Evolutionary conservation across 495 filamentous ascomycete genomes (phyloP), one percentile per base, ranked within the genome.

Genomic region (Neurospora sublineolata): DNA sequence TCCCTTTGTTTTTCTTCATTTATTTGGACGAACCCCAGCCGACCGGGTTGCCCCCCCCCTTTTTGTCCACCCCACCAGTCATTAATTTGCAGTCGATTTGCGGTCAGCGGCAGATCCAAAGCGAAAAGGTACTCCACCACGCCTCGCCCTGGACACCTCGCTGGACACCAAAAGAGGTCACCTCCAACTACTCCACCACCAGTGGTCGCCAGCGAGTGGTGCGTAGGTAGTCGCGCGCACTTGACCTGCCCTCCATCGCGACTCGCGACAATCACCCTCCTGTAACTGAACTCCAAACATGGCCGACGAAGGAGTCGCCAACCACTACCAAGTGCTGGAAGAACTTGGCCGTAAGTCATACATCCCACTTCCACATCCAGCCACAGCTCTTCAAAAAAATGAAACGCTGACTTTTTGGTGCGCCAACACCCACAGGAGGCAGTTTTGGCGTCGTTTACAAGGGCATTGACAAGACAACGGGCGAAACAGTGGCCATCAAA

Each of bases 361-460:
- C 67, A 16, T 73, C 27, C 67, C 68, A 70, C 68, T 70, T 7
- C 14, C 58, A 42, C 11, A 44, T 42, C 18, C 41, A 71, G 20
- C 38, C n/a, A 41, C 27, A 27, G 1, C 27, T 27, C 27, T n/a
- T n/a, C n/a, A n/a, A n/a, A n/a, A 27, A 71, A 75, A 75, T 80
- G 75, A 60, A 30, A 70, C 23, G 44, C 52, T 71, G 52, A 73
- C 74, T 14, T 18, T 37, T 18, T 71, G 68, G 74, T 79, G 71
- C 75, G 40, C 12, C 33, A 41, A 40, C 60, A 14, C 18, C 11
- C 70, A 18, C 75, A 86, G 94, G 94, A 79, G 94, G 94, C 52
- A 97, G 94, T 81, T 97, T 99, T 81, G 95, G 95, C 68, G 89
- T 92, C 33, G 95, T 99, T 27, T 99, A 97, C 86, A 99, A 99